Percentiles rank a stretch among this genome's conserved stretches.
phyloP scores from a whole-genome alignment of 2,329 filamentous ascomycete species.

The Ophiostoma montium region DNA sequence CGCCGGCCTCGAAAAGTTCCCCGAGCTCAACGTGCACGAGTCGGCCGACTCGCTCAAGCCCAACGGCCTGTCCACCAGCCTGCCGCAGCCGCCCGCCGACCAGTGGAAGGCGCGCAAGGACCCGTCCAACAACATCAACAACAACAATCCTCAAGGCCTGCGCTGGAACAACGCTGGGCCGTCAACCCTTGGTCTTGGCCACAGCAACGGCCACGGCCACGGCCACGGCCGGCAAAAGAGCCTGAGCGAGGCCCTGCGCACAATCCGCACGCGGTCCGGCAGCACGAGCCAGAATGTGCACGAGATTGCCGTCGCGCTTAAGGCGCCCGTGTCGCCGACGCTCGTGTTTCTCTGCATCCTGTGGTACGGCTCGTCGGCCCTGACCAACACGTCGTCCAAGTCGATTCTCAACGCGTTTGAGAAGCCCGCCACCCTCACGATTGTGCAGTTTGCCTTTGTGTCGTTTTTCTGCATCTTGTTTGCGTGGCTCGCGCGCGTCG shows the following conservation, averaged over 20 bases:
- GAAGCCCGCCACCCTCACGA: conserved; percentile 79
- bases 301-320: conserved; percentile 81
- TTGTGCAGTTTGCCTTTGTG: conserved; percentile 89
- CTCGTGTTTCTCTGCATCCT: conserved; percentile 75
- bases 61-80: conserved; percentile 19
- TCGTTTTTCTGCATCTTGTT: conserved; percentile 73
- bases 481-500: conserved; percentile 58
- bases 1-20: conserved; percentile 39
- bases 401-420: conserved; percentile 85
- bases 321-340: conserved; percentile 75
- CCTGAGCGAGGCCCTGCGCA: conserved; percentile 73
- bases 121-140: conserved; percentile 23
- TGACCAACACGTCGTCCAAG: conserved; percentile 97
- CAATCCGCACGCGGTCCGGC: conserved; percentile 63
- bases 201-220: conserved; percentile 12
- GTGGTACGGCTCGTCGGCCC: conserved; percentile 90
- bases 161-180: conserved; percentile 16
- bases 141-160: conserved; percentile 6
- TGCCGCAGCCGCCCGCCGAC: conserved; percentile 17
- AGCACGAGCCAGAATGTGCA: conserved; percentile 89
- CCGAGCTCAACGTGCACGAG: conserved; percentile 32
- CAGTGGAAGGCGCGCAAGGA: conserved; percentile 49
- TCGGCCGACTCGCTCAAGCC: conserved; percentile 12
- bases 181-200: conserved; percentile 1
- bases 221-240: conserved; percentile 69